A percentile compares a stretch with the other conserved stretches of the same genome.
Conservation (phyloP, 1,284 basidiomycete species). For the Apiotrichum akiyoshidainum region DNA sequence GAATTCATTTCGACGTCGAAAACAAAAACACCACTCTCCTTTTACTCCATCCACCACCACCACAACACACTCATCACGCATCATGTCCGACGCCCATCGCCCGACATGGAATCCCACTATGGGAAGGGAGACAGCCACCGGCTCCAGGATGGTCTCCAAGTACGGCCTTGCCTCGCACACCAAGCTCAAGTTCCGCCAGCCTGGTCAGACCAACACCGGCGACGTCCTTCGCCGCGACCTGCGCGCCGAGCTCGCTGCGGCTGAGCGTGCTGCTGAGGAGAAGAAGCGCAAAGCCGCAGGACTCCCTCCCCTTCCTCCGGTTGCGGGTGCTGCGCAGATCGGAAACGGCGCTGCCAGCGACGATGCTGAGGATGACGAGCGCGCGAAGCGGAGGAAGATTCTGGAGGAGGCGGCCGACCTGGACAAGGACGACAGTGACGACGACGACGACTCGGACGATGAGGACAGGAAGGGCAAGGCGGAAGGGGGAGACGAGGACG, state of each 20-base stretch:
- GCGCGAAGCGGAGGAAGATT: constrained; percentile 71
- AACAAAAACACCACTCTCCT: not conserved
- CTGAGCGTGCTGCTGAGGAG: constrained; percentile 76
- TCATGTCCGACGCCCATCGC: constrained; percentile 51
- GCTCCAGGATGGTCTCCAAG: constrained; percentile 81
- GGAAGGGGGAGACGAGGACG: constrained; percentile 36
- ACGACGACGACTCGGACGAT: constrained; percentile 56
- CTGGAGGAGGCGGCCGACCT: constrained; percentile 76
- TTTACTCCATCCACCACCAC: not conserved
- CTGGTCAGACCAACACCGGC: constrained; percentile 70
- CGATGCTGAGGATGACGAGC: constrained; percentile 57
- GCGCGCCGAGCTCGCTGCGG: constrained; percentile 71
- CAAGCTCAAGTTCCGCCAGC: constrained; percentile 91
- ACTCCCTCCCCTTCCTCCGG: constrained; percentile 49
- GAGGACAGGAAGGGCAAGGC: constrained; percentile 46
- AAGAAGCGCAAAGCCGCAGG: constrained; percentile 87
- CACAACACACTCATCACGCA: constrained; percentile 4
- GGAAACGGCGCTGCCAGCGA: constrained; percentile 16
- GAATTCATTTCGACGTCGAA: not conserved
- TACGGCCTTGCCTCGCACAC: constrained; percentile 89
- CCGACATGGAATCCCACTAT: constrained; percentile 51
- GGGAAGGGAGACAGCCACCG: constrained; percentile 61
- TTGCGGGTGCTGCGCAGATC: constrained; percentile 30
- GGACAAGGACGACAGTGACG: constrained; percentile 79
- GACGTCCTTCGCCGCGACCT: constrained; percentile 78